phyloP scores from a whole-genome alignment of 306 rosid species.

The Pterocarpus santalinus region DNA sequence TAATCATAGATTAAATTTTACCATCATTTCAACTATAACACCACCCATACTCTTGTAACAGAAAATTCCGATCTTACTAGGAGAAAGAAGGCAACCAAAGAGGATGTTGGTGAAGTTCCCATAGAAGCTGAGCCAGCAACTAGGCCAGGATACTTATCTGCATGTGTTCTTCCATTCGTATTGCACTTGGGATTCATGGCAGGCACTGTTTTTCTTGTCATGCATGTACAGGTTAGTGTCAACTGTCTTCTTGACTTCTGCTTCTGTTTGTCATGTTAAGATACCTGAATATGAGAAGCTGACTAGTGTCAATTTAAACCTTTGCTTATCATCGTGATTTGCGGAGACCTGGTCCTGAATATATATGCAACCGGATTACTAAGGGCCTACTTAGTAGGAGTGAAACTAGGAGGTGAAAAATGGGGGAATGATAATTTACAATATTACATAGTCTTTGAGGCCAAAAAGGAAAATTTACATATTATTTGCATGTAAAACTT shows the following conservation, averaged over 20 bases:
- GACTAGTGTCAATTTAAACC: constrained; percentile 7
- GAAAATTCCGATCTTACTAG: constrained; percentile 61
- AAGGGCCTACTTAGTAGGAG: constrained; percentile 12
- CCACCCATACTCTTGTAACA: constrained; percentile 44
- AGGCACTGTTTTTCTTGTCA: constrained; percentile 79
- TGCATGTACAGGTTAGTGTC: constrained; percentile 91
- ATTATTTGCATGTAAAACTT: constrained; percentile 12
- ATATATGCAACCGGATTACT: neutral
- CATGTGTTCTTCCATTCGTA: constrained; percentile 81
- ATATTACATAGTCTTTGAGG: neutral
- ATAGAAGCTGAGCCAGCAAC: constrained; percentile 50
- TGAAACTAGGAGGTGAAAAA: constrained; percentile 4
- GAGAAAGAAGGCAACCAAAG: constrained; percentile 57
- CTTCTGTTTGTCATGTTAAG: constrained; percentile 36
- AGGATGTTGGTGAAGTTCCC: constrained; percentile 35
- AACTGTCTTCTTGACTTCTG: constrained; percentile 34
- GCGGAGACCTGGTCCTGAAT: constrained; percentile 14
- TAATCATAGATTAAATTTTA: neutral
- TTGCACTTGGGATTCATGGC: constrained; percentile 87
- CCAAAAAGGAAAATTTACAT: constrained; percentile 5
- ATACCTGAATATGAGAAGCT: constrained; percentile 27
- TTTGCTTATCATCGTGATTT: constrained; percentile 28
- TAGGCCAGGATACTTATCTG: constrained; percentile 65
- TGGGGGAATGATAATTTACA: neutral
- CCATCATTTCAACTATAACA: constrained; percentile 19